These are phyloP conservation scores for Lolium perenne DNA, from an alignment of 176 grass and related monocot genomes.

Conservation along the genomic window DNA sequence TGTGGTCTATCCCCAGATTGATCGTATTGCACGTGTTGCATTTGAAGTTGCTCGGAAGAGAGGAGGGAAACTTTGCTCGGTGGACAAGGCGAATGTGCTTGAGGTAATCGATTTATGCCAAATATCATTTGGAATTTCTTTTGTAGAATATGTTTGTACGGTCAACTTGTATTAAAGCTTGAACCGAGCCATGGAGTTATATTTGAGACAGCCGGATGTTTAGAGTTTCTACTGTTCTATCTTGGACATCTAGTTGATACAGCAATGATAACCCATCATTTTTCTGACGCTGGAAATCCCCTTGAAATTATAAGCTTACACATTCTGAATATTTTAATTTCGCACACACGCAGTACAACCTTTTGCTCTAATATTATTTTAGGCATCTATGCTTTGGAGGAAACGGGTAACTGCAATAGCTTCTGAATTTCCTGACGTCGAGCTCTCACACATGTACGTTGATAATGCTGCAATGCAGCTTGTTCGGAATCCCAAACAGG, in stretches of 20 bases:
- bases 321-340: not conserved
- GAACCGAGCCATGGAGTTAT: not conserved
- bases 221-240: slow-evolving; percentile 1
- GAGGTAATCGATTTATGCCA: slow-evolving; percentile 57
- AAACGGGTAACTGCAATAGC: slow-evolving; percentile 70
- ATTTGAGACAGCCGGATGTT: not conserved
- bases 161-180: not conserved
- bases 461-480: slow-evolving; percentile 98
- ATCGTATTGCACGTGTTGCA: slow-evolving; percentile 78
- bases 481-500: slow-evolving; percentile 96
- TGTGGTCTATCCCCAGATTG: slow-evolving; percentile 53
- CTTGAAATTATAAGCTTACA: not conserved
- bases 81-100: slow-evolving; percentile 96
- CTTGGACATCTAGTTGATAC: slow-evolving; percentile 10
- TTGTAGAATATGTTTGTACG: not conserved
- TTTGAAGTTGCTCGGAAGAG: slow-evolving; percentile 94
- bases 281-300: not conserved
- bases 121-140: not conserved
- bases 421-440: slow-evolving; percentile 76
- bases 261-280: too few species aligned
- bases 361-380: slow-evolving; percentile 29
- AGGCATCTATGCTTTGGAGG: slow-evolving; percentile 98
- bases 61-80: slow-evolving; percentile 74
- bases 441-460: slow-evolving; percentile 95
- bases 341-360: not conserved